Evolutionary conservation across 345 rosid genomes (phyloP), one percentile per base, ranked within the genome.

Genomic region (Carallia pectinifolia): DNA sequence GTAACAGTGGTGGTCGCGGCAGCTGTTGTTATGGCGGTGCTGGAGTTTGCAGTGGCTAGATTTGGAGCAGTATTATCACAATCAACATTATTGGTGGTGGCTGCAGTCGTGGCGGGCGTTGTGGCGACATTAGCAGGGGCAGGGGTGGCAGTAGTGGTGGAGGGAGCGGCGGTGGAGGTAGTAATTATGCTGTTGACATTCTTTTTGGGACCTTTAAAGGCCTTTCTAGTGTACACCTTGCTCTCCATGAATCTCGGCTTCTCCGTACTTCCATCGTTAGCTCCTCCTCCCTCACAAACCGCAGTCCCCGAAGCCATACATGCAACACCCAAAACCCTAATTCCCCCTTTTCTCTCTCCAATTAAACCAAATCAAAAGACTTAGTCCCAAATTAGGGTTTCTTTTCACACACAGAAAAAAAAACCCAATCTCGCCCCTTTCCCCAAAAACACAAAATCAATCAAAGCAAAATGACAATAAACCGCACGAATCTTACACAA

Each of bases 271-370:
- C 36, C 71, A 16, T 38, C 72, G 72, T 78, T 89, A 5, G 75
- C 84, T 34, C 66, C 78, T 23, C 64, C 64, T 74, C 82, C 90
- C 37, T 81, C 93, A 72, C 85, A 90, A 58, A 77, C 88, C 70
- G 79, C 79, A 76, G 89, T 82, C 89, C 81, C 97, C 71, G 97
- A 95, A 83, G 97, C 99, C 99, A 92, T 95, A 80, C 97, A 90
- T 82, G 84, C 76, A 88, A 52, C 50, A 12, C 75, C 60, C 68
- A 47, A 65, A 78, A 80, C 88, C 81, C 89, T 88, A 69, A 74
- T 9, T 55, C 30, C 27, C 27, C 50, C 8, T 53, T 70, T 30
- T 67, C 74, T 70, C 39, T 12, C 53, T 37, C 58, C 55, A 5
- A 13, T 16, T 3, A 4, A 53, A n/a, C 30, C 44, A 17, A 64